These are phyloP conservation scores for Aschersonia sp. DNA, from an alignment of 2,329 filamentous ascomycete genomes.

Conservation along the genomic window DNA sequence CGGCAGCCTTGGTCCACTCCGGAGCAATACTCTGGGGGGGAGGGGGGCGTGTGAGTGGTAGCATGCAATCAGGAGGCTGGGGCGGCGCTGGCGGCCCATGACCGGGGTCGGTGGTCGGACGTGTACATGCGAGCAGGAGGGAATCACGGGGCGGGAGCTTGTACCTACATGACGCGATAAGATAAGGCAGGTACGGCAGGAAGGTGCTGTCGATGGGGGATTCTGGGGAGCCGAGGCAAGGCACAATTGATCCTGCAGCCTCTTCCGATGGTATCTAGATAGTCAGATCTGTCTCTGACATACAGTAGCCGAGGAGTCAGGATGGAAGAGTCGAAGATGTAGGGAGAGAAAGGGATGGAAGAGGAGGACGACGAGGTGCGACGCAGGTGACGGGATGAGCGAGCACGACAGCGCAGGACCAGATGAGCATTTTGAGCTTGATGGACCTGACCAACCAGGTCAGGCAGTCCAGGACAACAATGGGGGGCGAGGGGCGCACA, in stretches of 20 bases:
- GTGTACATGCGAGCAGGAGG: neutral
- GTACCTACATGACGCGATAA: neutral
- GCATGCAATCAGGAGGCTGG: neutral
- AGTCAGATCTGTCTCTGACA: too few relatives aligned
- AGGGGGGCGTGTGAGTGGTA: neutral
- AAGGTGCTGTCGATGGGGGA: neutral
- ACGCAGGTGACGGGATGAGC: neutral
- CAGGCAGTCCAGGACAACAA: neutral
- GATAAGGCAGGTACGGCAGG: neutral
- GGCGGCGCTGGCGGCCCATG: neutral
- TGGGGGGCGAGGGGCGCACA: too few relatives aligned
- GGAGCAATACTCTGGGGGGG: neutral
- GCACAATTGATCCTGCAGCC: neutral
- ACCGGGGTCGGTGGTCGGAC: neutral
- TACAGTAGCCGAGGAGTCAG: too few relatives aligned
- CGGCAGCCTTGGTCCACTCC: neutral
- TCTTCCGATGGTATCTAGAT: neutral
- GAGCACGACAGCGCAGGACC: neutral
- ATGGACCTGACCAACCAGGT: neutral
- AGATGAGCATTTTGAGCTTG: neutral
- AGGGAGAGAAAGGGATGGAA: neutral
- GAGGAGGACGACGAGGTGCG: neutral
- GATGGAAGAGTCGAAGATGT: neutral
- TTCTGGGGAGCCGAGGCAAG: neutral
- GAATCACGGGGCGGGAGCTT: neutral